These are phyloP conservation scores for Cladosporium sp. DNA, from an alignment of 2,329 filamentous ascomycete species.

Conservation along the genomic window DNA sequence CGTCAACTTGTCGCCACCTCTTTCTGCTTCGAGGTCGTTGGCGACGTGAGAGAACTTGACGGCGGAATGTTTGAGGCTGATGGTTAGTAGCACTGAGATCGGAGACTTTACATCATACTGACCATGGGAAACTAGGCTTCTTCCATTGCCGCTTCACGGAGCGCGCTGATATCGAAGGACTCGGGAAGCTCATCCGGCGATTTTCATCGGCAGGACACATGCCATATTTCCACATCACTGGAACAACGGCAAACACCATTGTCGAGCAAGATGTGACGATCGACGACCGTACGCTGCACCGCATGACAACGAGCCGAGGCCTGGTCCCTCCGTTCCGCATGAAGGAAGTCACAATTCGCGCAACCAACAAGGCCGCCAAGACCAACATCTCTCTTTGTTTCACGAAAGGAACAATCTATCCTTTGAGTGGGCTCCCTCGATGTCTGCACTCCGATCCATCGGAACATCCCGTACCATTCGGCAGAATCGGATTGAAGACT, in stretches of 20 bases:
- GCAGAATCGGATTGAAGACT: neutral
- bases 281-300: neutral
- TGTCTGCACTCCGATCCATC: neutral
- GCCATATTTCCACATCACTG: neutral
- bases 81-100: neutral
- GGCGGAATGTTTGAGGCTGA: neutral
- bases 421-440: constrained; percentile 7
- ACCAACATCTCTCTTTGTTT: constrained; percentile 7
- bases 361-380: neutral
- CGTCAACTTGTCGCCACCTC: constrained; percentile 1
- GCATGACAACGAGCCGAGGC: constrained; percentile 1
- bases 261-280: neutral
- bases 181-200: neutral
- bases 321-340: neutral
- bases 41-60: neutral
- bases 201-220: constrained; percentile 3
- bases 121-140: neutral
- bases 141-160: constrained; percentile 2
- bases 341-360: constrained; percentile 1
- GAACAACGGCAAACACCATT: neutral
- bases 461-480: neutral
- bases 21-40: neutral
- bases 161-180: neutral
- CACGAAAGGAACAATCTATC: neutral
- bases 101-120: too few species aligned